Percentiles rank a stretch among this genome's conserved stretches.
phyloP scores from a whole-genome alignment of 2,329 filamentous ascomycete genomes.

The Hymenotorrendiella dingleyae region DNA sequence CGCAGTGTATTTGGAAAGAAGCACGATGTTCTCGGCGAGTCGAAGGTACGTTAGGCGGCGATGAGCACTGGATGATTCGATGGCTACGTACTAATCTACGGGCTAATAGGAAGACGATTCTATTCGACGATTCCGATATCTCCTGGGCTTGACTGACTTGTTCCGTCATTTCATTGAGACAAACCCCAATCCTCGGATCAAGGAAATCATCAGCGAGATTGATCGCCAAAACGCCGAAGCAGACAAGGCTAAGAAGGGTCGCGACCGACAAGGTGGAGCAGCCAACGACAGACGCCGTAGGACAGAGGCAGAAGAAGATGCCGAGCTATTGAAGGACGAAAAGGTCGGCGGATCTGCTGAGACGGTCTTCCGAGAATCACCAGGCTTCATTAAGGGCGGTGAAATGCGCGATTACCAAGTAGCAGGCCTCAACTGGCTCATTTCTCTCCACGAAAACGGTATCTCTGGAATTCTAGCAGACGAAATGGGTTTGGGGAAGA shows the following conservation, averaged over 20 bases:
- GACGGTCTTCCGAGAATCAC: conserved; percentile 90
- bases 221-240: conserved; percentile 84
- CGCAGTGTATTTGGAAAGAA: conserved; percentile 94
- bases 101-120: conserved; percentile 77
- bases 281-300: conserved; percentile 71
- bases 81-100: conserved; percentile 1
- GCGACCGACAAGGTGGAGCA: conserved; percentile 77
- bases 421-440: conserved; percentile 92
- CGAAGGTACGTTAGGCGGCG: conserved; percentile 58
- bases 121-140: conserved; percentile 87
- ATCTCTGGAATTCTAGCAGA: conserved; percentile 97
- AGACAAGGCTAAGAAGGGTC: conserved; percentile 64
- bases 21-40: conserved; percentile 84
- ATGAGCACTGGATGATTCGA: background rate
- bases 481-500: conserved; percentile 98
- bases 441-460: conserved; percentile 96
- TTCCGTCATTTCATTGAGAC: conserved; percentile 99
- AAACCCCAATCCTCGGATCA: conserved; percentile 90
- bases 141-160: conserved; percentile 89
- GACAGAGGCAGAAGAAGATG: conserved; percentile 97
- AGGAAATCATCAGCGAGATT: conserved; percentile 89
- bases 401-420: conserved; percentile 96
- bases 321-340: conserved; percentile 80
- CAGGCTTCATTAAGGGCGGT: conserved; percentile 76
- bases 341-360: conserved; percentile 80